Percentiles rank a stretch among this genome's conserved stretches.
These are phyloP conservation scores for Penicillium daleae DNA, from an alignment of 495 filamentous ascomycete species.

Conservation along the genomic window DNA sequence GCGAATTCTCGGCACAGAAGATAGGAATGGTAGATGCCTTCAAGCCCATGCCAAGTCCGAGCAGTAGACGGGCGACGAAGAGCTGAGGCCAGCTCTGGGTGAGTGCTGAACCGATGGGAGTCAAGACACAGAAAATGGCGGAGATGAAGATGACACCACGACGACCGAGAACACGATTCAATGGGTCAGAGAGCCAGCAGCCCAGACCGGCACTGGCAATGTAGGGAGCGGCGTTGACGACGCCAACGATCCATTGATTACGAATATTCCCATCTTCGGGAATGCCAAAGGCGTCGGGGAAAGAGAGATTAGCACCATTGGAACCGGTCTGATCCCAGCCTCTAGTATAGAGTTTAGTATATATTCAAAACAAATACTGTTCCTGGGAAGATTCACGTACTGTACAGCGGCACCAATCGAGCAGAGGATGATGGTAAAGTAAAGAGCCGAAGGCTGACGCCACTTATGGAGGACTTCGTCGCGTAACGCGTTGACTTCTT, in stretches of 20 bases:
- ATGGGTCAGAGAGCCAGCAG: conserved; percentile 63
- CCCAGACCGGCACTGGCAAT: conserved; percentile 49
- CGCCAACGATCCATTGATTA: conserved; percentile 64
- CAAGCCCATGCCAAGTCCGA: conserved; percentile 69
- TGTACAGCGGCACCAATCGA: conserved; percentile 75
- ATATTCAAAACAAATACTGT: neutral
- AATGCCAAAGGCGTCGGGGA: conserved; percentile 62
- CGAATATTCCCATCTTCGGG: conserved; percentile 33
- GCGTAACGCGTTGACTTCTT: conserved; percentile 55
- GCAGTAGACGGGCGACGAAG: conserved; percentile 58
- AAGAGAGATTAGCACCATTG: conserved; percentile 70
- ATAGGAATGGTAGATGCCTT: conserved; percentile 66
- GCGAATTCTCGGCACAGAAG: conserved; percentile 64
- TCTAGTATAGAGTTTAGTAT: conserved; percentile 26
- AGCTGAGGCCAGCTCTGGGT: conserved; percentile 63
- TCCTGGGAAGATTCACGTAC: conserved; percentile 30
- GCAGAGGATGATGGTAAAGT: conserved; percentile 70
- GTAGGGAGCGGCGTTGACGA: conserved; percentile 60
- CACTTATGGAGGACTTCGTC: conserved; percentile 66
- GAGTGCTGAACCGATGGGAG: conserved; percentile 59
- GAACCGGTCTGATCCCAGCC: conserved; percentile 78
- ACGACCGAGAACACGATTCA: conserved; percentile 59
- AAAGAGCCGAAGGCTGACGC: conserved; percentile 65
- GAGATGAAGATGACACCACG: conserved; percentile 64
- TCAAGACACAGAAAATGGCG: conserved; percentile 60